These are phyloP conservation scores for Groenewaldozyma tartarivorans DNA, from an alignment of 805 yeast genomes.

Conservation along the genomic window DNA sequence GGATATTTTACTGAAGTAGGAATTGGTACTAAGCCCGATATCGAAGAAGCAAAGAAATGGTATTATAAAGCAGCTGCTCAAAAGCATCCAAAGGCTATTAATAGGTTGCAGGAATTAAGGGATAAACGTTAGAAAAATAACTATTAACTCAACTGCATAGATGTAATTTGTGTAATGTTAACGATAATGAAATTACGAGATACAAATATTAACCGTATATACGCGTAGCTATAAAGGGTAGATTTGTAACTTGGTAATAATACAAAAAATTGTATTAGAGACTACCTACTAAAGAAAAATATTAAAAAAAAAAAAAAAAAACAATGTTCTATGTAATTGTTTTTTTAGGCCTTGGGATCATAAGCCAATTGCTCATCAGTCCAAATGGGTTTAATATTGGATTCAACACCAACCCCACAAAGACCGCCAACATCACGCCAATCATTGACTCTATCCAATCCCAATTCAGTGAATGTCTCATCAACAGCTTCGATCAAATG, in stretches of 20 bases:
- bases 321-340: no score
- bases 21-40: constrained; percentile 47
- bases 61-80: constrained; percentile 54
- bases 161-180: no score
- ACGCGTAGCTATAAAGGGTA: no score
- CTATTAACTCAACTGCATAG: no score
- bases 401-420: constrained; percentile 72
- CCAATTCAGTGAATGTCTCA: constrained; percentile 65
- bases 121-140: not conserved
- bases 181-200: no score
- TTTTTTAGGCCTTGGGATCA: no score
- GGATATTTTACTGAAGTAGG: constrained; percentile 66
- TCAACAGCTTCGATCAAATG: constrained; percentile 71
- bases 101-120: constrained; percentile 26
- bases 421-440: constrained; percentile 82
- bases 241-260: no score
- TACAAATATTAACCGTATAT: no score
- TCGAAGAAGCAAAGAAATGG: constrained; percentile 42
- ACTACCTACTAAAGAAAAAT: no score
- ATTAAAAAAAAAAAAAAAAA: no score
- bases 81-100: constrained; percentile 50
- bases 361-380: constrained; percentile 75
- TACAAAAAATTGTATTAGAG: no score
- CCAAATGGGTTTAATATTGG: constrained; percentile 64
- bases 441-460: constrained; percentile 62